phyloP scores from a whole-genome alignment of 202 grass and related monocot genomes.

The Bolboschoenoplectus hybrid region DNA sequence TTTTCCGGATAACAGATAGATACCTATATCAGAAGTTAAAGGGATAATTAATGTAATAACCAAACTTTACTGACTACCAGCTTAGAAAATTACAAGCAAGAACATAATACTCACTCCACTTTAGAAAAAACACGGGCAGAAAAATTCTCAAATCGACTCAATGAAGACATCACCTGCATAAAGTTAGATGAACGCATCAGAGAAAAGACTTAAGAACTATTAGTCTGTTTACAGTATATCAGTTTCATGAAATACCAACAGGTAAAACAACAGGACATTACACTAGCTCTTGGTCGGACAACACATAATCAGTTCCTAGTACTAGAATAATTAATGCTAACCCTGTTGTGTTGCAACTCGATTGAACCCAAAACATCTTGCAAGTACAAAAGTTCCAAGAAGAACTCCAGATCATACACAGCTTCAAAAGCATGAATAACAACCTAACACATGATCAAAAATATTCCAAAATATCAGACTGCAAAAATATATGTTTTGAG shows the following conservation, averaged over 20 bases:
- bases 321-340: constrained; percentile 44
- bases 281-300: constrained; percentile 33
- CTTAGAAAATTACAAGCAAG: constrained; percentile 39
- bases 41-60: constrained; percentile 22
- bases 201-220: constrained; percentile 38
- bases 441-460: constrained; percentile 54
- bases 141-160: constrained; percentile 71
- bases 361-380: constrained; percentile 62
- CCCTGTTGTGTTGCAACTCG: constrained; percentile 86
- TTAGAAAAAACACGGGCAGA: constrained; percentile 75
- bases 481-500: constrained; percentile 32
- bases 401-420: constrained; percentile 69
- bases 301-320: constrained; percentile 26
- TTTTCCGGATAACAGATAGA: constrained; percentile 63
- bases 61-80: not conserved
- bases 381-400: constrained; percentile 56
- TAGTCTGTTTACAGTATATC: constrained; percentile 14
- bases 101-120: constrained; percentile 59
- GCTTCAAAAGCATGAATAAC: constrained; percentile 62
- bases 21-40: constrained; percentile 63
- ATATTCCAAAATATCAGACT: constrained; percentile 7
- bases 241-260: constrained; percentile 31
- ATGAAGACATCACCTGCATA: constrained; percentile 78
- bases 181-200: constrained; percentile 34
- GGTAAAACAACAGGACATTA: constrained; percentile 28